Conservation (phyloP, 1,284 basidiomycete genomes). For the Tilletia setariae region DNA sequence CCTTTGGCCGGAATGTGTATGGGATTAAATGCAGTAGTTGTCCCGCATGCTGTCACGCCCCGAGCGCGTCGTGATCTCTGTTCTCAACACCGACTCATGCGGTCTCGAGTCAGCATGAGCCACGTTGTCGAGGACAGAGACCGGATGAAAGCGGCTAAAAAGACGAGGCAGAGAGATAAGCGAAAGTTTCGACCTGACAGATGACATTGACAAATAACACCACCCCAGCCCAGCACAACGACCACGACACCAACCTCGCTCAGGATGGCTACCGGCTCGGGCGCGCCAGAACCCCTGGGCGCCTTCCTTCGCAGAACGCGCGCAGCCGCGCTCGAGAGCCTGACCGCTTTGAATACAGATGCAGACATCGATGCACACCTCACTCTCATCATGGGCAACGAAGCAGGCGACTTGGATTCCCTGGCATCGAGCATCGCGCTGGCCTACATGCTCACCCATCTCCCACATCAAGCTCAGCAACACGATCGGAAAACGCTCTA, state of each 20-base stretch:
- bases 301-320: constrained; percentile 11
- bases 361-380: neutral
- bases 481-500: neutral
- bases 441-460: constrained; percentile 39
- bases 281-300: neutral
- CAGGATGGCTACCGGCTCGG: too few relatives aligned
- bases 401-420: constrained; percentile 51
- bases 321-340: neutral
- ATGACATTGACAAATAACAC: too few relatives aligned
- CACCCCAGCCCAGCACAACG: too few relatives aligned
- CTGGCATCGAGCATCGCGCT: constrained; percentile 42
- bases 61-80: too few relatives aligned
- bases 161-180: too few relatives aligned
- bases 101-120: too few relatives aligned
- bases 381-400: constrained; percentile 45
- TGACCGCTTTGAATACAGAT: neutral
- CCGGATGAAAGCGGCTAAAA: too few relatives aligned
- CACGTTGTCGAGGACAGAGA: too few relatives aligned
- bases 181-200: too few relatives aligned
- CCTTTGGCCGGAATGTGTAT: constrained; percentile 61
- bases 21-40: neutral
- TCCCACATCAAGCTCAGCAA: neutral
- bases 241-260: too few relatives aligned
- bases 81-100: too few relatives aligned
- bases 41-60: neutral